Conservation (phyloP, 306 rosid genomes). For the Dryas octopetala region DNA sequence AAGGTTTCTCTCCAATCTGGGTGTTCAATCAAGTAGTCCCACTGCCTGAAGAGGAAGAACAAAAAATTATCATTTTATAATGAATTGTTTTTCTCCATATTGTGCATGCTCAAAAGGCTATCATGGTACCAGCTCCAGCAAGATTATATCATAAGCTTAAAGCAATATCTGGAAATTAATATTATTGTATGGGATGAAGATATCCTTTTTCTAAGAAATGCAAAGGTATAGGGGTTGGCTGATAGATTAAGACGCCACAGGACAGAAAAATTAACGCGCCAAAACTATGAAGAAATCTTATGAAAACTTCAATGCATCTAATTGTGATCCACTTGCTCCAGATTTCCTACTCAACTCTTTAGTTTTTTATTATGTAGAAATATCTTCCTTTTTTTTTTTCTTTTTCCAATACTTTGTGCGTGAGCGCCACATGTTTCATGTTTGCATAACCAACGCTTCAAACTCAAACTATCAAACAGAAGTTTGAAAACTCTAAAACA, state of each 20-base stretch:
- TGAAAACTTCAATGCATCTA: neutral
- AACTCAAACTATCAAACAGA: no score
- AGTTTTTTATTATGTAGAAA: neutral
- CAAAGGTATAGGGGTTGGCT: neutral
- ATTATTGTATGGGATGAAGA: neutral
- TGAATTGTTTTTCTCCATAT: neutral
- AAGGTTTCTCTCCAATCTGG: constrained; percentile 74
- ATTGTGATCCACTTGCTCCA: neutral
- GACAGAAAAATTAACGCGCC: neutral
- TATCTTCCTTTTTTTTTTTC: neutral
- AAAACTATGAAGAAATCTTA: neutral
- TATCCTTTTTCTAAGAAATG: neutral
- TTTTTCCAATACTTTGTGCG: neutral
- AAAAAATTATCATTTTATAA: neutral
- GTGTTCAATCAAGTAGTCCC: constrained; percentile 68
- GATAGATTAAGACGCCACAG: neutral
- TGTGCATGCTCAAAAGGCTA: neutral
- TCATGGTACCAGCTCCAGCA: neutral
- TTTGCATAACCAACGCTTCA: no score
- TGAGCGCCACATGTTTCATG: neutral
- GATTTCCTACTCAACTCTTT: neutral
- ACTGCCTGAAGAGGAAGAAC: constrained; percentile 41
- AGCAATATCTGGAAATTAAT: neutral
- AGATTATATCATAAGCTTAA: neutral
- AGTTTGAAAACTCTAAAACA: neutral